Conservation (phyloP, 257 asterid species). For the Rubia yunnanensis region DNA sequence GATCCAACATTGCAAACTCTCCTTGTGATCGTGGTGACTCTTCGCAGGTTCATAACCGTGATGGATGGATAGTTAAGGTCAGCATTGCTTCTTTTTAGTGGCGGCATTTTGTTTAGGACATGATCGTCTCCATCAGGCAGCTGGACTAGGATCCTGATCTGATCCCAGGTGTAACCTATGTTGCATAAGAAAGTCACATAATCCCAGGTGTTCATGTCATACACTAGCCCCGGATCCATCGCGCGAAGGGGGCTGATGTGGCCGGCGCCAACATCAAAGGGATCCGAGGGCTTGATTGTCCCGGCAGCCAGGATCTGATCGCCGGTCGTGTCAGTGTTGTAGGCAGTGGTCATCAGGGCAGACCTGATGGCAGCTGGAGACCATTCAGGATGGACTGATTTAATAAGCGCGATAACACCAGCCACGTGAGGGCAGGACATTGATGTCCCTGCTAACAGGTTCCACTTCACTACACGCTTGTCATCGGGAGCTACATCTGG, state of each 20-base stretch:
- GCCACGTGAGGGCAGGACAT: slow-evolving; percentile 81
- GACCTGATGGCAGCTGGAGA: slow-evolving; percentile 67
- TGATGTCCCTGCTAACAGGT: slow-evolving; percentile 54
- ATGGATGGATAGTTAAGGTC: slow-evolving; percentile 29
- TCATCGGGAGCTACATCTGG: slow-evolving; percentile 30
- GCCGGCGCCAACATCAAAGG: slow-evolving; percentile 62
- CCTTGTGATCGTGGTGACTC: slow-evolving; percentile 16
- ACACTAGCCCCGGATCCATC: slow-evolving; percentile 56
- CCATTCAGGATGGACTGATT: slow-evolving; percentile 57
- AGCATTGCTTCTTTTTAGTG: background rate
- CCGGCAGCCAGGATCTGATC: slow-evolving; percentile 1
- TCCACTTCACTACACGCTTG: slow-evolving; percentile 28
- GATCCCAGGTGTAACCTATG: slow-evolving; percentile 12
- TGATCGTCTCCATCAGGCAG: background rate
- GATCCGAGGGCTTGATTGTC: slow-evolving; percentile 14
- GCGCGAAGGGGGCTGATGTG: slow-evolving; percentile 50
- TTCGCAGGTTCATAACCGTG: slow-evolving; percentile 10
- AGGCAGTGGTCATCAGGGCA: slow-evolving; percentile 51
- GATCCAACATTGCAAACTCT: slow-evolving; percentile 24
- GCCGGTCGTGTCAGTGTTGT: slow-evolving; percentile 4
- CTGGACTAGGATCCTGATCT: slow-evolving; percentile 4
- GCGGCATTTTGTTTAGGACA: background rate
- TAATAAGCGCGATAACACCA: slow-evolving; percentile 51
- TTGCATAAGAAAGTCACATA: slow-evolving; percentile 37
- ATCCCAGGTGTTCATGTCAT: slow-evolving; percentile 35